Percentiles rank a stretch among this genome's conserved stretches.
Conservation (phyloP, 352 stramenopile species). For the Aphanomyces stellatus region DNA sequence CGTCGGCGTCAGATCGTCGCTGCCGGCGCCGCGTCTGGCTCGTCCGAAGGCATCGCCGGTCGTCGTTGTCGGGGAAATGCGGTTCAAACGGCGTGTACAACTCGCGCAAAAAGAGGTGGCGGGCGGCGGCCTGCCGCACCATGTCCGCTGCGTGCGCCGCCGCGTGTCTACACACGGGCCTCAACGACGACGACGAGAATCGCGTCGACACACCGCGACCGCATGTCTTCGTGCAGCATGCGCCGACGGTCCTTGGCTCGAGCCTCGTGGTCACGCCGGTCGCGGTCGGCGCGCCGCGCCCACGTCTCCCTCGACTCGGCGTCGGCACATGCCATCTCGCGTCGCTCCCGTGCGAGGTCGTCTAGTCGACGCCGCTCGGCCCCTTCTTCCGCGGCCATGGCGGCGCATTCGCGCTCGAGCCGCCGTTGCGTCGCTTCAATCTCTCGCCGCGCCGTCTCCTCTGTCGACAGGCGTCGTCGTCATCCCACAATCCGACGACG, state of each 20-base stretch:
- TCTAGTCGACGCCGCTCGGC: background rate
- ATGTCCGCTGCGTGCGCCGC: background rate
- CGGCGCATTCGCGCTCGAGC: background rate
- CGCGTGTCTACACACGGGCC: background rate
- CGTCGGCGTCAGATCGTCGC: too few relatives aligned
- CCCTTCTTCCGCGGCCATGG: background rate
- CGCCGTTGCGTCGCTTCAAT: background rate
- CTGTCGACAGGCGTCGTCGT: background rate
- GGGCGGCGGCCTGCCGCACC: background rate
- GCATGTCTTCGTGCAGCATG: slow-evolving; percentile 2
- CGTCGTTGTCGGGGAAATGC: background rate
- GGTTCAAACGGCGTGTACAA: slow-evolving; percentile 14
- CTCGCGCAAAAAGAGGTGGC: background rate
- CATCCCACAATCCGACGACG: background rate
- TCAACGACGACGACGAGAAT: too few relatives aligned
- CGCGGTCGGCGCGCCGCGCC: background rate
- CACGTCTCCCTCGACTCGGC: background rate
- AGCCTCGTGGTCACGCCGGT: too few relatives aligned
- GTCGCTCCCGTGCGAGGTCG: background rate
- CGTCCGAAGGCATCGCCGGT: background rate
- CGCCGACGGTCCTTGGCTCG: background rate
- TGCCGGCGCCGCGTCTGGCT: background rate
- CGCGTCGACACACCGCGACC: background rate
- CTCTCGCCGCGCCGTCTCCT: background rate
- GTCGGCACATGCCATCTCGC: background rate